phyloP scores from a whole-genome alignment of 2,329 filamentous ascomycete species.

The Conoideocrella luteorostrata region DNA sequence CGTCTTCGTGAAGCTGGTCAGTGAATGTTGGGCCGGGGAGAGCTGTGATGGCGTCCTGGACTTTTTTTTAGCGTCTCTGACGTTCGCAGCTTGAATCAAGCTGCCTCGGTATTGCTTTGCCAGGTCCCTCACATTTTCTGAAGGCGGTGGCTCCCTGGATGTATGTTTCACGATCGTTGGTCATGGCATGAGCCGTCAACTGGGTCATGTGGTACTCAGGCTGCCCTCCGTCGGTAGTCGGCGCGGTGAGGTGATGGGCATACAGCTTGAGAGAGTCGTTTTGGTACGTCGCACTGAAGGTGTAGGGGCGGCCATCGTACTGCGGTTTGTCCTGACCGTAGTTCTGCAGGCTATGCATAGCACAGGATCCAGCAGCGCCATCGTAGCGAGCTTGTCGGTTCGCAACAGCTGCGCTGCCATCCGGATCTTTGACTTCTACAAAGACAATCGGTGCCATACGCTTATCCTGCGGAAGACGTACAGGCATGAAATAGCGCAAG shows the following conservation, averaged over 20 bases:
- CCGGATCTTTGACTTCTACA: conserved; percentile 28
- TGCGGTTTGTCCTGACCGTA: conserved; percentile 19
- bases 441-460: conserved; percentile 33
- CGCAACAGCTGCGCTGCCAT: conserved; percentile 20
- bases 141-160: too few species aligned
- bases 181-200: too few species aligned
- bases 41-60: too few species aligned
- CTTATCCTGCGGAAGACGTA: conserved; percentile 15
- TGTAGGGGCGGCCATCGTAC: conserved; percentile 29
- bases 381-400: conserved; percentile 27
- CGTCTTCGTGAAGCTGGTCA: too few species aligned
- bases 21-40: too few species aligned
- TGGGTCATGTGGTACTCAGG: too few species aligned
- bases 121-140: too few species aligned
- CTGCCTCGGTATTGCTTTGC: too few species aligned
- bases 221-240: conserved; percentile 8
- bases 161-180: too few species aligned
- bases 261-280: conserved; percentile 22
- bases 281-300: conserved; percentile 31
- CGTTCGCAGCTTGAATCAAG: too few species aligned
- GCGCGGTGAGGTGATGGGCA: conserved; percentile 23
- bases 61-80: too few species aligned
- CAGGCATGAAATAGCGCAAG: too few species aligned
- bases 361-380: conserved; percentile 27
- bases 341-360: conserved; percentile 26